Conservation (phyloP, 2,329 filamentous ascomycete genomes). For the Penicillium capsulatum region DNA sequence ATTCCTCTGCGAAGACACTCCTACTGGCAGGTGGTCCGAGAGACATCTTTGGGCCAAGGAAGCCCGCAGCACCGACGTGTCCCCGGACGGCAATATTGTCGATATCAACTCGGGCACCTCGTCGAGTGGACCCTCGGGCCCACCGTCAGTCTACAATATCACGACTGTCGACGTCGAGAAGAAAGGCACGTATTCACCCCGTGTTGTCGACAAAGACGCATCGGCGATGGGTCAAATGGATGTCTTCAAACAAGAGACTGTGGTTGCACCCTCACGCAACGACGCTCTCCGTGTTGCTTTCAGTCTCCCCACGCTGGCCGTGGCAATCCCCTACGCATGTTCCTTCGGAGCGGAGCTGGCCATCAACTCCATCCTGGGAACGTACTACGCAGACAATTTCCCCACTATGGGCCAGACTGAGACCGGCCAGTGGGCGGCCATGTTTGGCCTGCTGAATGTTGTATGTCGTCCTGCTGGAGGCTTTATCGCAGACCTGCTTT, state of each 20-base stretch:
- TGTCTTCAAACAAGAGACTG: slow-evolving; percentile 55
- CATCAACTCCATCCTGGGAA: slow-evolving; percentile 58
- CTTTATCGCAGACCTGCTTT: slow-evolving; percentile 54
- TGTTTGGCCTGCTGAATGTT: slow-evolving; percentile 53
- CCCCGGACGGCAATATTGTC: slow-evolving; percentile 27
- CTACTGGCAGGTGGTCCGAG: slow-evolving; percentile 75
- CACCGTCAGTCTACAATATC: slow-evolving; percentile 24
- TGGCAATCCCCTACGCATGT: slow-evolving; percentile 55
- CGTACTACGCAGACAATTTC: slow-evolving; percentile 57
- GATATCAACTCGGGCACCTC: slow-evolving; percentile 26
- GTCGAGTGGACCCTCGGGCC: slow-evolving; percentile 20
- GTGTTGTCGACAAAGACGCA: slow-evolving; percentile 34
- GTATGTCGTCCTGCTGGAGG: slow-evolving; percentile 48
- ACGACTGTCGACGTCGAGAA: slow-evolving; percentile 31
- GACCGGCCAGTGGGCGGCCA: slow-evolving; percentile 53
- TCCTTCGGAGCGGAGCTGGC: slow-evolving; percentile 59
- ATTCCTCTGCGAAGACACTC: slow-evolving; percentile 73
- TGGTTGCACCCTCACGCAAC: slow-evolving; percentile 58
- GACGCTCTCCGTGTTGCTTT: slow-evolving; percentile 60
- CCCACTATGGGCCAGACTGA: slow-evolving; percentile 51
- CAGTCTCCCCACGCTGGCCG: slow-evolving; percentile 55
- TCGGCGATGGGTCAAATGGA: slow-evolving; percentile 48
- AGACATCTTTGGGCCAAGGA: slow-evolving; percentile 57
- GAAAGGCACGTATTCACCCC: slow-evolving; percentile 26
- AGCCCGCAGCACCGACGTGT: slow-evolving; percentile 12